phyloP scores from a whole-genome alignment of 2,329 filamentous ascomycete genomes.

The Tolypocladium cylindrosporum region DNA sequence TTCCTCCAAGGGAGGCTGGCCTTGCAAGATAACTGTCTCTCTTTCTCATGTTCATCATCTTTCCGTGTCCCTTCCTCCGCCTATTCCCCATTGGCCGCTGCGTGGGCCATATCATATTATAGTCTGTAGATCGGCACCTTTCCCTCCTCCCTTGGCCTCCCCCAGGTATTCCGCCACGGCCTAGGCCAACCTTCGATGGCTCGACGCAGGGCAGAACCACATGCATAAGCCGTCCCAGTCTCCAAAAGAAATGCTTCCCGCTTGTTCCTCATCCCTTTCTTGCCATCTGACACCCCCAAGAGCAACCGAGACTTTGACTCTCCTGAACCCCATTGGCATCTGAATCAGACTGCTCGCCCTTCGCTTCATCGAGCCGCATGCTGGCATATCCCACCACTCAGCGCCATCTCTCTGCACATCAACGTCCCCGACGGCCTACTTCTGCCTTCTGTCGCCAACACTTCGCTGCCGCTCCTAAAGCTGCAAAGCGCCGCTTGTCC shows the following conservation, averaged over 20 bases:
- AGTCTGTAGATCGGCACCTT: not conserved
- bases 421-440: conserved; percentile 4
- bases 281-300: conserved; percentile 11
- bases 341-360: conserved; percentile 13
- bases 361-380: conserved; percentile 2
- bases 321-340: conserved; percentile 14
- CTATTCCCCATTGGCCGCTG: not conserved
- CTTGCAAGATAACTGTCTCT: conserved; percentile 1
- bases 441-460: not conserved
- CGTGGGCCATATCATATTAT: not conserved
- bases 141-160: conserved; percentile 4
- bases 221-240: conserved; percentile 20
- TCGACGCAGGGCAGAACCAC: conserved; percentile 19
- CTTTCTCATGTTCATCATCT: not conserved
- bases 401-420: conserved; percentile 7
- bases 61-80: not conserved
- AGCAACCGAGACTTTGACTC: conserved; percentile 18
- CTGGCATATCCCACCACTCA: conserved; percentile 6
- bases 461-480: not conserved
- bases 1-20: conserved; percentile 6
- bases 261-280: conserved; percentile 16
- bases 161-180: not conserved
- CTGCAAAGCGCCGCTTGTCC: not conserved
- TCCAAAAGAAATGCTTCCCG: conserved; percentile 23
- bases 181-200: conserved; percentile 6